Evolutionary conservation across 1,284 basidiomycete genomes (phyloP), one percentile per base, ranked within the genome.

Genomic region (Malassezia pachydermatis): DNA sequence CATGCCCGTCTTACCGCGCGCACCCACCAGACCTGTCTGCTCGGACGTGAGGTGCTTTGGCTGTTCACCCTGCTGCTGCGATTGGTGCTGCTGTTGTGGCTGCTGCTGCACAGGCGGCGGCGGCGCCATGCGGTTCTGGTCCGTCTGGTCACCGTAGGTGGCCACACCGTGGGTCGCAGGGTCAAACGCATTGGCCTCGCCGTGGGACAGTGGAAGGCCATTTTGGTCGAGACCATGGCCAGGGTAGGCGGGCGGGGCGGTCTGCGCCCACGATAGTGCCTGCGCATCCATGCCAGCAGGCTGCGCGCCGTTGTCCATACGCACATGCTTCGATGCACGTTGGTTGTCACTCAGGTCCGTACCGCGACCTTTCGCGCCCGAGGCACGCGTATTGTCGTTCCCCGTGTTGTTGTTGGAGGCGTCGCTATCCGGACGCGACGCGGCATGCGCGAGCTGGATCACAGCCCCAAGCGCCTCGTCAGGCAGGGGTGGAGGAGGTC

Each of bases 1-100:
- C 50, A 52, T 52, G 22, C 50, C 50, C 2, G 50, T 52, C 34
- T 52, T 52, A 7, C 50, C 50, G 10, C 50, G 50, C 28, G 50
- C 50, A 8, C 50, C 50, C 16, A 52, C 50, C 11, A 52, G 40
- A 17, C 50, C 50, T 4, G 50, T 52, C 25, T 45, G 37, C 45
- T 52, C 50, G 14, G 41, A 45, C 24, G 50, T 52, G 39, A 47
- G 34, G 9, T 45, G 43, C 34, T 52, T 52, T 22, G 17, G 10
- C 16, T 36, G 36, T 19, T 38, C 44, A n/a, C n/a, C n/a, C n/a
- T n/a, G n/a, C n/a, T n/a, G n/a, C n/a, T n/a, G n/a, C n/a, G n/a
- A n/a, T n/a, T n/a, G n/a, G n/a, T n/a, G n/a, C n/a, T n/a, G n/a
- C 8, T 7, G 29, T 1, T 24, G 13, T 10, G 44, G 14, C n/a